Conservation (phyloP, 352 stramenopile genomes). For the Pythium monospermum region DNA sequence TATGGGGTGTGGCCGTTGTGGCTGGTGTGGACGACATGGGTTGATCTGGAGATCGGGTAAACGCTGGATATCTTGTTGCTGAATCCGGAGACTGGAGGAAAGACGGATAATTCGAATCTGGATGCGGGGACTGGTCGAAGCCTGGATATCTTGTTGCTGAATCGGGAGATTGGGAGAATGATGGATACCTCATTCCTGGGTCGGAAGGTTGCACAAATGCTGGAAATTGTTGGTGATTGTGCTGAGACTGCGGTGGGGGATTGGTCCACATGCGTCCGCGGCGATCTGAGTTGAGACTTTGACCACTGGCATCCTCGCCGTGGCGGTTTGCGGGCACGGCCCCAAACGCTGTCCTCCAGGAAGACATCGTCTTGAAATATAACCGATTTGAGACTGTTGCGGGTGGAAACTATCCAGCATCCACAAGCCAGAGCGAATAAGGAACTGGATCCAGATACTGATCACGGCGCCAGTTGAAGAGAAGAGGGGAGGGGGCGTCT, state of each 20-base stretch:
- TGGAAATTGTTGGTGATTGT: slow-evolving; percentile 1
- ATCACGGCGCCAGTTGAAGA: not conserved
- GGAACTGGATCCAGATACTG: not conserved
- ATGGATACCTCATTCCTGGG: not conserved
- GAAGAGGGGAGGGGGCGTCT: too few relatives aligned
- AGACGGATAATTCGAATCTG: not conserved
- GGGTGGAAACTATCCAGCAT: not conserved
- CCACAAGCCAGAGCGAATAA: not conserved
- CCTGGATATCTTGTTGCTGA: not conserved
- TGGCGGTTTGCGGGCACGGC: not conserved
- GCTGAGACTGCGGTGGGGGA: not conserved
- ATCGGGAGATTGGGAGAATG: not conserved
- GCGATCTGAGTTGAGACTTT: not conserved
- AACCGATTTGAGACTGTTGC: slow-evolving; percentile 3
- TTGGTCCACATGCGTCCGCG: not conserved
- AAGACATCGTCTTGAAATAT: slow-evolving; percentile 1
- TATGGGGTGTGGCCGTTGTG: not conserved
- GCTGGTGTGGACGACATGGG: not conserved
- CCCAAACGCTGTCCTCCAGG: slow-evolving; percentile 6
- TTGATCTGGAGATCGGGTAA: not conserved
- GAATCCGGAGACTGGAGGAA: not conserved
- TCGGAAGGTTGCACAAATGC: not conserved
- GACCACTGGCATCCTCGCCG: not conserved
- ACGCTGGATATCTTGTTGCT: not conserved
- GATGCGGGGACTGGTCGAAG: not conserved